A percentile compares a stretch with the other conserved stretches of the same genome.
phyloP scores from a whole-genome alignment of 2,329 filamentous ascomycete genomes.

The Colletotrichum chrysophilum region DNA sequence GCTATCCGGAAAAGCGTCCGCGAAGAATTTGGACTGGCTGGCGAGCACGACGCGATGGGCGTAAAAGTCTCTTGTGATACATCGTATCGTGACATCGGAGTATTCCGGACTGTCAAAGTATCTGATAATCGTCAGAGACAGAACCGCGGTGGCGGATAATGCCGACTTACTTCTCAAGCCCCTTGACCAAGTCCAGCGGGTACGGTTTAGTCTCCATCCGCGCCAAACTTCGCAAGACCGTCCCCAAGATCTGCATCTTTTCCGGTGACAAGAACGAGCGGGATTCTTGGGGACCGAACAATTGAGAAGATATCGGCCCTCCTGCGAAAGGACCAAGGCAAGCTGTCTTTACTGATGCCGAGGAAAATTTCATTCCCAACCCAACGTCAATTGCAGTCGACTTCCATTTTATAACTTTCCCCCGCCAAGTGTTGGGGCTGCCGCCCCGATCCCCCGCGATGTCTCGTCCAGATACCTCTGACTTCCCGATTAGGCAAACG shows the following conservation, averaged over 20 bases:
- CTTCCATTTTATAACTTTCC: background rate
- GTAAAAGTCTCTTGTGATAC: background rate
- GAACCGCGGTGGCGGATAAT: background rate
- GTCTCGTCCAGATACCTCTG: background rate
- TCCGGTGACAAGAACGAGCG: background rate
- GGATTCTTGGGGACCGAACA: background rate
- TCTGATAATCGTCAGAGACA: background rate
- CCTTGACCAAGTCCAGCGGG: background rate
- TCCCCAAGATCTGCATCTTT: slow-evolving; percentile 3
- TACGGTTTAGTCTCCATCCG: background rate
- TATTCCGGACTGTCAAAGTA: background rate
- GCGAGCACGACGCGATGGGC: background rate
- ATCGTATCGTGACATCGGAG: background rate
- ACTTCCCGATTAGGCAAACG: background rate
- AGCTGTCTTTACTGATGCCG: background rate
- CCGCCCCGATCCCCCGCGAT: background rate
- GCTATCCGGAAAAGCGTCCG: background rate
- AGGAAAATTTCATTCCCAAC: background rate
- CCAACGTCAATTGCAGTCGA: background rate
- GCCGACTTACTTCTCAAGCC: background rate
- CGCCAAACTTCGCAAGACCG: background rate
- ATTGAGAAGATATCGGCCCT: background rate
- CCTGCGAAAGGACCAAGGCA: accelerated
- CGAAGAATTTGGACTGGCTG: background rate
- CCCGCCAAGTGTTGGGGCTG: background rate